A percentile compares a stretch with the other conserved stretches of the same genome.
phyloP scores from a whole-genome alignment of 495 filamentous ascomycete species.

The Xylaria acuta region DNA sequence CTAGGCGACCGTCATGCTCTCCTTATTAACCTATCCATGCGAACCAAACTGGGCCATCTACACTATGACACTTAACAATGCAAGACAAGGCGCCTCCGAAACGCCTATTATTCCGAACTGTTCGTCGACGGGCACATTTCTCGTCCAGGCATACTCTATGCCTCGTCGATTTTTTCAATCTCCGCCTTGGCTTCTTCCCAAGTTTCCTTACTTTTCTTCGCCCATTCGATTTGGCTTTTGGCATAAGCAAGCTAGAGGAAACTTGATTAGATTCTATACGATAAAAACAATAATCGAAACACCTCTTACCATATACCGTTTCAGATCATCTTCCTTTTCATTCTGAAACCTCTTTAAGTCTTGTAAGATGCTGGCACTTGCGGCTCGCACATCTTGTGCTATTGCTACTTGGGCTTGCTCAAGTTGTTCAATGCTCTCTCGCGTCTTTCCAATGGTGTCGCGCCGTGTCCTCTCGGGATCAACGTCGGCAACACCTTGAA shows the following conservation, averaged over 20 bases:
- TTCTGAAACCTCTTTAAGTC: conserved; percentile 91
- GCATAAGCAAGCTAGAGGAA: conserved; percentile 82
- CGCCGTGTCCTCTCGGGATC: conserved; percentile 91
- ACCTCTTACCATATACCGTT: conserved; percentile 85
- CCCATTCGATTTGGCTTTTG: conserved; percentile 95
- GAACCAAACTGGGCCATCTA: conserved; percentile 29
- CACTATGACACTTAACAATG: conserved; percentile 24
- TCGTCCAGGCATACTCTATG: conserved; percentile 29
- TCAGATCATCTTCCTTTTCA: conserved; percentile 94
- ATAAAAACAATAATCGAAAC: background rate
- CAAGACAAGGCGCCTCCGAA: conserved; percentile 19
- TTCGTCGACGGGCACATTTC: background rate
- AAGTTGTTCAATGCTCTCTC: conserved; percentile 74
- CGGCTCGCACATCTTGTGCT: conserved; percentile 89
- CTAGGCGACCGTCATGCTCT: conserved; percentile 25
- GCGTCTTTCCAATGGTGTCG: conserved; percentile 94
- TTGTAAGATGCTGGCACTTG: conserved; percentile 81
- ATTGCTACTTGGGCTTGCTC: conserved; percentile 88
- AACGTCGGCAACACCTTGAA: conserved; percentile 93
- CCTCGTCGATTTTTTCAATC: conserved; percentile 81
- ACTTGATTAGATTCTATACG: conserved; percentile 14
- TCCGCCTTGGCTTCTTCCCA: conserved; percentile 97
- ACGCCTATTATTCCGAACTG: conserved; percentile 12
- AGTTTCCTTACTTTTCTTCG: conserved; percentile 92
- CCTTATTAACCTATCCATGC: conserved; percentile 39